Conservation (phyloP, 2,329 filamentous ascomycete genomes). For the Apiospora arundinis region DNA sequence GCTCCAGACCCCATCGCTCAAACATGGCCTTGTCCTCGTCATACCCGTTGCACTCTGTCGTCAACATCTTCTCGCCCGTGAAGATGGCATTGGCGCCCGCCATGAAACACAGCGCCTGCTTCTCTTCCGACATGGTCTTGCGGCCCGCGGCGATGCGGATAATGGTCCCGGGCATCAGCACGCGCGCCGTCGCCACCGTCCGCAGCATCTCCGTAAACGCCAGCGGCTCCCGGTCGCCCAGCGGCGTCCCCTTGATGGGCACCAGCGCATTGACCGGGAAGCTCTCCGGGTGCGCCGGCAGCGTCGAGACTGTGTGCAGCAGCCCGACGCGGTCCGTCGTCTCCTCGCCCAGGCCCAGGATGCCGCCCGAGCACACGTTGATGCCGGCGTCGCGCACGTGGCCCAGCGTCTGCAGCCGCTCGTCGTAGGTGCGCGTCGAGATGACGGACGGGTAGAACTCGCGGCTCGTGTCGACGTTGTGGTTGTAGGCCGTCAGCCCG, state of each 20-base stretch:
- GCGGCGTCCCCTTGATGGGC: slow-evolving; percentile 86
- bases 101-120: slow-evolving; percentile 89
- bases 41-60: slow-evolving; percentile 89
- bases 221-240: slow-evolving; percentile 76
- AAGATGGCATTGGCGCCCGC: slow-evolving; percentile 94
- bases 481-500: slow-evolving; percentile 90
- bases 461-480: slow-evolving; percentile 89
- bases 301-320: slow-evolving; percentile 79
- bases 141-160: slow-evolving; percentile 86
- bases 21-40: slow-evolving; percentile 88
- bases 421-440: slow-evolving; percentile 85
- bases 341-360: slow-evolving; percentile 83
- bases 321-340: slow-evolving; percentile 81
- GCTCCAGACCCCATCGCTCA: slow-evolving; percentile 78
- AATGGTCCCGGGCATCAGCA: slow-evolving; percentile 85
- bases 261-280: slow-evolving; percentile 93
- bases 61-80: slow-evolving; percentile 95
- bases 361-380: slow-evolving; percentile 89
- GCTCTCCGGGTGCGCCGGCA: slow-evolving; percentile 84
- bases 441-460: slow-evolving; percentile 90
- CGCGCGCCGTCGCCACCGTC: slow-evolving; percentile 82
- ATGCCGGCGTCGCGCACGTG: slow-evolving; percentile 87
- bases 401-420: slow-evolving; percentile 78
- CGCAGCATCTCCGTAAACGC: slow-evolving; percentile 80
- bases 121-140: slow-evolving; percentile 84